Percentiles rank a stretch among this genome's conserved stretches.
These are phyloP conservation scores for Talaromyces thailandensis DNA, from an alignment of 495 filamentous ascomycete species.

Conservation along the genomic window DNA sequence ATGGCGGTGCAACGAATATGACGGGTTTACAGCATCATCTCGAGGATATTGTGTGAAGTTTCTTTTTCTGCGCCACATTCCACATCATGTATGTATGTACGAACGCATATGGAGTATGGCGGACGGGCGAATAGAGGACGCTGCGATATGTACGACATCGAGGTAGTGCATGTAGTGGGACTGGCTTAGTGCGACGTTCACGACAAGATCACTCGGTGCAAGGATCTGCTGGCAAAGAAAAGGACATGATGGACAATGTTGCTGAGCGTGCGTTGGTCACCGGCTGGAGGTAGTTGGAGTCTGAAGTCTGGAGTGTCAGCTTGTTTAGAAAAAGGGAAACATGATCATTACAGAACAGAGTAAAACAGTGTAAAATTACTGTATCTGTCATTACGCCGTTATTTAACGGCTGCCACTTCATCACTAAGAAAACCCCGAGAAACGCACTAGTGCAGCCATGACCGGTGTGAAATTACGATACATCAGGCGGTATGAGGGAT, in stretches of 20 bases:
- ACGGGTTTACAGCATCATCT: neutral
- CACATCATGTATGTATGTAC: neutral
- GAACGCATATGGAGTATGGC: neutral
- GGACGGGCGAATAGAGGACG: neutral
- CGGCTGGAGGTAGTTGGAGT: neutral
- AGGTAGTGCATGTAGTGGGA: neutral
- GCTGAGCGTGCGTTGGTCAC: neutral
- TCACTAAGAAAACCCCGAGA: neutral
- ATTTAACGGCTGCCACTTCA: neutral
- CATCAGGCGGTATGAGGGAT: neutral
- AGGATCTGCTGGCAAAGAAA: neutral
- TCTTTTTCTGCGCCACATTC: constrained; percentile 3
- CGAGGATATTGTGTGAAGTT: neutral
- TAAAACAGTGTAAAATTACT: neutral
- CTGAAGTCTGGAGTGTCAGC: neutral
- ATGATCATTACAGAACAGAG: neutral
- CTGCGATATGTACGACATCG: neutral
- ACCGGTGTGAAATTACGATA: neutral
- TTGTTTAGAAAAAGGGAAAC: neutral
- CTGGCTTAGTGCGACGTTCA: neutral
- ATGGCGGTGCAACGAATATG: neutral
- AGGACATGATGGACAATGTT: neutral
- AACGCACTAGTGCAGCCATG: neutral
- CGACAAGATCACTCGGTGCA: neutral
- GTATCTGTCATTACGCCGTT: neutral